Evolutionary conservation across 2,329 filamentous ascomycete genomes (phyloP).

Genomic region (Aspergillus sp.): DNA sequence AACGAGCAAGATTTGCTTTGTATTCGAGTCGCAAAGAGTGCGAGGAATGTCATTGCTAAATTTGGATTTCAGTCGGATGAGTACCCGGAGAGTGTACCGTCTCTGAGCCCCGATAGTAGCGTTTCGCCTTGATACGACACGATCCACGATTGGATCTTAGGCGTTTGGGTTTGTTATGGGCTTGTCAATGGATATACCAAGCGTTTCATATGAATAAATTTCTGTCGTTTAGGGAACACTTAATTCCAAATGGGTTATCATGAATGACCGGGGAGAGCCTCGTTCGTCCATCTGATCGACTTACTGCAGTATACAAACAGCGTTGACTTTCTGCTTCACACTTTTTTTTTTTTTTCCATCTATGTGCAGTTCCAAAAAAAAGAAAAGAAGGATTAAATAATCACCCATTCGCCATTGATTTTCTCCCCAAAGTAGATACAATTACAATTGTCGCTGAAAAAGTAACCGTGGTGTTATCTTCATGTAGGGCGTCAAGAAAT

Average conservation of each 20-base stretch:
- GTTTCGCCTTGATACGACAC: not conserved
- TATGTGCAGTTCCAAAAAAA: not conserved
- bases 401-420: not conserved
- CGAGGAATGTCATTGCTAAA: constrained; percentile 33
- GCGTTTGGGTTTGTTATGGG: not conserved
- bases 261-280: not conserved
- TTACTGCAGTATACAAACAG: not conserved
- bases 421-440: not conserved
- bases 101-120: not conserved
- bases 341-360: not conserved
- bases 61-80: constrained; percentile 38
- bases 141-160: not conserved
- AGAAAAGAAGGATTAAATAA: not conserved
- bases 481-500: not conserved
- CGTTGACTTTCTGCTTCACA: not conserved
- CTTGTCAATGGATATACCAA: not conserved
- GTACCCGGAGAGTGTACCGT: constrained; percentile 26
- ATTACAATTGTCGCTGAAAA: constrained; percentile 2
- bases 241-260: not conserved
- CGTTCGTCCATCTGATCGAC: not conserved
- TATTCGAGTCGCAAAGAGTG: constrained; percentile 34
- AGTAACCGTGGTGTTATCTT: constrained; percentile 13
- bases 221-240: not conserved
- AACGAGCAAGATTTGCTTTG: constrained; percentile 35
- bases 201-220: not conserved